Conservation (phyloP, 345 rosid species). For the Lumnitzera littorea region DNA sequence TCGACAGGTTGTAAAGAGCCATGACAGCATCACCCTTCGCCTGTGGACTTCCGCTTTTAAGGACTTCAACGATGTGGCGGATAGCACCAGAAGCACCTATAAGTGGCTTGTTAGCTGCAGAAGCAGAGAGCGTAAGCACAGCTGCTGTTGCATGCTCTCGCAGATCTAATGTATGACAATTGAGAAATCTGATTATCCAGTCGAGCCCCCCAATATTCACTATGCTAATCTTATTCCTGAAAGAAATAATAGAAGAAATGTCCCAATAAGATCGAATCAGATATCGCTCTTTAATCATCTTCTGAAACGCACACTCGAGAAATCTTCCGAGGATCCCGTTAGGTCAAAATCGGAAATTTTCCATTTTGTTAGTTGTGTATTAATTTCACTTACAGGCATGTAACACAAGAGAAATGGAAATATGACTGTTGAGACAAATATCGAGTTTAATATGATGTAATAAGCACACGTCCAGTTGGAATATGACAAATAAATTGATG, state of each 20-base stretch:
- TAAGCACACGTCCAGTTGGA: too few relatives aligned
- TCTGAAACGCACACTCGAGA: too few relatives aligned
- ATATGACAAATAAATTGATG: too few relatives aligned
- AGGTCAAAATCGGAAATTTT: too few relatives aligned
- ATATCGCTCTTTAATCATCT: too few relatives aligned
- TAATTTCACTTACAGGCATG: too few relatives aligned
- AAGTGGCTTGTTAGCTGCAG: slow-evolving; percentile 52
- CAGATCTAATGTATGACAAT: slow-evolving; percentile 35
- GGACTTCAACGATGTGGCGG: slow-evolving; percentile 60
- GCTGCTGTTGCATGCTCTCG: slow-evolving; percentile 73
- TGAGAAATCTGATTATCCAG: slow-evolving; percentile 61
- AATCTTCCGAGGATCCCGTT: too few relatives aligned
- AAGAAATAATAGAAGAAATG: not conserved
- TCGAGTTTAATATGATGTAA: too few relatives aligned
- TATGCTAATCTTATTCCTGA: slow-evolving; percentile 69
- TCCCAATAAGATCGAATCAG: too few relatives aligned
- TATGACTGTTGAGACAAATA: too few relatives aligned
- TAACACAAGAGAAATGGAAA: too few relatives aligned
- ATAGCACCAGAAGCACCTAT: slow-evolving; percentile 59
- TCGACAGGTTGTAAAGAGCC: slow-evolving; percentile 57
- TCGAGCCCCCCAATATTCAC: slow-evolving; percentile 65
- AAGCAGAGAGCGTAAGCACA: slow-evolving; percentile 66
- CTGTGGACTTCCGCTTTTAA: slow-evolving; percentile 62
- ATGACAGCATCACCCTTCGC: slow-evolving; percentile 79
- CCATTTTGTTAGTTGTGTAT: too few relatives aligned